Percentiles rank a stretch among this genome's conserved stretches.
Evolutionary conservation across 768 basidiomycete genomes (phyloP).

Genomic region (Xanthoconium stramineum): DNA sequence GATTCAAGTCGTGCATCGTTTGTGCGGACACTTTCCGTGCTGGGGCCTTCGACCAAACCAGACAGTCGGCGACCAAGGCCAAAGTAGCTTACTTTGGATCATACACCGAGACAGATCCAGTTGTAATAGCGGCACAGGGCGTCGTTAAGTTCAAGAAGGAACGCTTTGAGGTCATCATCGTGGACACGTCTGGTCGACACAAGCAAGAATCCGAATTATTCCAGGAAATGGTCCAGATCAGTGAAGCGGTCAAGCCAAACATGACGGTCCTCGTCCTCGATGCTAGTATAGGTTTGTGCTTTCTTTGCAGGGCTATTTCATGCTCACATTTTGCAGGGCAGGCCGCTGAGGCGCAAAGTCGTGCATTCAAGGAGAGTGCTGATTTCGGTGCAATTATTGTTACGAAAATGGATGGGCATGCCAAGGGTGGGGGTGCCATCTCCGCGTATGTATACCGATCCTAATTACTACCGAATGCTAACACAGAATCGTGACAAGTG

Average conservation of each 20-base stretch:
- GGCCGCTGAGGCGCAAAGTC: slow-evolving; percentile 94
- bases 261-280: slow-evolving; percentile 96
- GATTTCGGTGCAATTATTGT: slow-evolving; percentile 99
- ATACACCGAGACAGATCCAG: slow-evolving; percentile 98
- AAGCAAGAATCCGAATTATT: slow-evolving; percentile 97
- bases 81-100: slow-evolving; percentile 99
- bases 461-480: neutral
- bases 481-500: slow-evolving; percentile 48
- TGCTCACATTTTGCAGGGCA: slow-evolving; percentile 55
- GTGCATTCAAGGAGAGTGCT: slow-evolving; percentile 96
- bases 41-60: slow-evolving; percentile 97
- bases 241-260: slow-evolving; percentile 88
- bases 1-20: slow-evolving; percentile 95
- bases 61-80: slow-evolving; percentile 97
- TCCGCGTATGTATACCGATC: slow-evolving; percentile 72
- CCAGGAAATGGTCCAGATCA: slow-evolving; percentile 96
- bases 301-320: neutral
- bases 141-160: slow-evolving; percentile 98
- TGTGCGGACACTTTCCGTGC: slow-evolving; percentile 99
- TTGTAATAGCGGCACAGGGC: slow-evolving; percentile 90
- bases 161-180: slow-evolving; percentile 96
- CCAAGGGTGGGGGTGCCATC: slow-evolving; percentile 98
- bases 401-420: slow-evolving; percentile 99
- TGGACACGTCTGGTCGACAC: slow-evolving; percentile 96
- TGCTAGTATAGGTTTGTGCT: slow-evolving; percentile 79